Conservation (phyloP, 1,139 yeast genomes). For the Trichomonascaceae sp. region DNA sequence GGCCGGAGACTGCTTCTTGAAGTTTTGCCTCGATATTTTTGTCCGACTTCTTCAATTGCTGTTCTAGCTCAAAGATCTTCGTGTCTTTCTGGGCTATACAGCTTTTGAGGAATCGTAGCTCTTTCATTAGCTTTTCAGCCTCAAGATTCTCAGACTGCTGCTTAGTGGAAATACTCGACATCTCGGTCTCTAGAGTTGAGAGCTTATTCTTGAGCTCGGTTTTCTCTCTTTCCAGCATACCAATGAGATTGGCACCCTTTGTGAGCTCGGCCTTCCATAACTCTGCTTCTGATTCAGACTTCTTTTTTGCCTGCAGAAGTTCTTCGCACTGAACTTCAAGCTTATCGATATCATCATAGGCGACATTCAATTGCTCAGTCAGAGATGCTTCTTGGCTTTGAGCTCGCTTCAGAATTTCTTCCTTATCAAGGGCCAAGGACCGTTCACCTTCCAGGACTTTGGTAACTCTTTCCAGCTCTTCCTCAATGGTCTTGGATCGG, state of each 20-base stretch:
- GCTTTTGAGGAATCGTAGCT: slow-evolving; percentile 24
- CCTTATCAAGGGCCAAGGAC: slow-evolving; percentile 39
- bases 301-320: slow-evolving; percentile 34
- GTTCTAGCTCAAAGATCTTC: slow-evolving; percentile 34
- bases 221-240: slow-evolving; percentile 32
- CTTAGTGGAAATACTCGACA: slow-evolving; percentile 17
- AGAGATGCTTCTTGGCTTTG: slow-evolving; percentile 38
- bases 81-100: slow-evolving; percentile 31
- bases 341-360: slow-evolving; percentile 33
- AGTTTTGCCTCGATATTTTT: slow-evolving; percentile 36
- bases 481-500: slow-evolving; percentile 31
- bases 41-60: slow-evolving; percentile 31
- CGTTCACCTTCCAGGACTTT: slow-evolving; percentile 37
- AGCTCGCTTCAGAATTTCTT: slow-evolving; percentile 37
- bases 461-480: slow-evolving; percentile 35
- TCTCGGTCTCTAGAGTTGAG: slow-evolving; percentile 23
- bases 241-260: slow-evolving; percentile 31
- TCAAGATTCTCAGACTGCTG: slow-evolving; percentile 16
- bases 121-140: slow-evolving; percentile 15
- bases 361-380: slow-evolving; percentile 33
- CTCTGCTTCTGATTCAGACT: slow-evolving; percentile 31
- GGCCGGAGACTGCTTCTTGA: slow-evolving; percentile 27
- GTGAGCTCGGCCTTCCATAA: slow-evolving; percentile 30
- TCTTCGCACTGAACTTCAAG: slow-evolving; percentile 36
- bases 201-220: slow-evolving; percentile 23